Percentiles rank a stretch among this genome's conserved stretches.
Conservation (phyloP, 2,329 filamentous ascomycete species). For the Plectosphaerella cucumerina region DNA sequence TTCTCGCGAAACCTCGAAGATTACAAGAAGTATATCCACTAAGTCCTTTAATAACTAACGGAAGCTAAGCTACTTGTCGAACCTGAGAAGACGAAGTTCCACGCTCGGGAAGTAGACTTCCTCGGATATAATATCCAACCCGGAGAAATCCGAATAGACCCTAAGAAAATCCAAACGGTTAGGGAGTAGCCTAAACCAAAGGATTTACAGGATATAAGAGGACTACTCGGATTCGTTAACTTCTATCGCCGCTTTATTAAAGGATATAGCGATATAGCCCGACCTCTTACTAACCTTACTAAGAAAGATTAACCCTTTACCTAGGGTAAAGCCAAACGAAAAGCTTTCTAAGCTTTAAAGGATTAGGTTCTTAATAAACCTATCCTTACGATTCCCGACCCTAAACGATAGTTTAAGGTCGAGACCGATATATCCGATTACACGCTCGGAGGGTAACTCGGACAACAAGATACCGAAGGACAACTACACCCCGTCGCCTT, state of each 20-base stretch:
- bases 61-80: neutral
- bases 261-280: neutral
- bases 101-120: no score
- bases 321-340: neutral
- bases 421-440: no score
- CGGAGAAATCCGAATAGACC: neutral
- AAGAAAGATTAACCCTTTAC: neutral
- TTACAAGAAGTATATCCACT: neutral
- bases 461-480: no score
- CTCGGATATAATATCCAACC: neutral
- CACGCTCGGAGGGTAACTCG: no score
- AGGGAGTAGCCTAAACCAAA: neutral
- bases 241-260: neutral
- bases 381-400: neutral
- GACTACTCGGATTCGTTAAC: neutral
- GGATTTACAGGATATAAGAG: neutral
- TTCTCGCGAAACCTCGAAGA: neutral
- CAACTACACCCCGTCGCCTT: no score
- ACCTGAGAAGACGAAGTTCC: neutral
- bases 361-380: neutral
- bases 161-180: neutral
- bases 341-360: neutral
- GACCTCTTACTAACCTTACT: neutral
- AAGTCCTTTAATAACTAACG: neutral
- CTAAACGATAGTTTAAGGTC: conserved; percentile 5